Conservation (phyloP, 2,329 filamentous ascomycete species). For the Leptographium radiaticola region DNA sequence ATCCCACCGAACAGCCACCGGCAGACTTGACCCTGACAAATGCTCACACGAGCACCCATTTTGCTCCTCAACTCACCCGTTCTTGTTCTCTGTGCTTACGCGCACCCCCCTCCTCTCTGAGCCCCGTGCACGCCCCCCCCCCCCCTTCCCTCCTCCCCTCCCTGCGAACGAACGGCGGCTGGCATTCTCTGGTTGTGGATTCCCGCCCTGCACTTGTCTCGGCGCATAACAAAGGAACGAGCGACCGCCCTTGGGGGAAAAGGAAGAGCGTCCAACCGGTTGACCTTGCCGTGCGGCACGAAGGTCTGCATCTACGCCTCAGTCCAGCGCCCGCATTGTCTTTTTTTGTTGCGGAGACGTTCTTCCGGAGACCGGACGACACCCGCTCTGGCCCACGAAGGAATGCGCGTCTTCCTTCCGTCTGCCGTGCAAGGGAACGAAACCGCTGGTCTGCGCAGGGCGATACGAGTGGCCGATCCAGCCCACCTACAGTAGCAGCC, state of each 20-base stretch:
- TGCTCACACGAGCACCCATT: neutral
- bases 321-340: neutral
- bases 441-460: neutral
- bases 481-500: too few relatives aligned
- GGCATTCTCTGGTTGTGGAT: neutral
- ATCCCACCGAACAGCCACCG: neutral
- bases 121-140: neutral
- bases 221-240: neutral
- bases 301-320: too few relatives aligned
- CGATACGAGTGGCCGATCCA: too few relatives aligned
- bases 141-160: neutral
- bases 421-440: neutral
- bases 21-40: neutral
- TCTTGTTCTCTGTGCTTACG: neutral
- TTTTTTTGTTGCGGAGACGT: neutral
- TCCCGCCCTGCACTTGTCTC: neutral
- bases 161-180: neutral
- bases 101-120: neutral
- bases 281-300: constrained; percentile 1
- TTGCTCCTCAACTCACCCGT: neutral
- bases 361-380: constrained; percentile 1
- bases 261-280: neutral
- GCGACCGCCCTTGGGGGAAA: neutral
- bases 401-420: neutral
- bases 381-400: too few relatives aligned